A percentile compares a stretch with the other conserved stretches of the same genome.
Evolutionary conservation across 2,329 filamentous ascomycete genomes (phyloP).

Genomic region (Rhexocercosporidium sp.): DNA sequence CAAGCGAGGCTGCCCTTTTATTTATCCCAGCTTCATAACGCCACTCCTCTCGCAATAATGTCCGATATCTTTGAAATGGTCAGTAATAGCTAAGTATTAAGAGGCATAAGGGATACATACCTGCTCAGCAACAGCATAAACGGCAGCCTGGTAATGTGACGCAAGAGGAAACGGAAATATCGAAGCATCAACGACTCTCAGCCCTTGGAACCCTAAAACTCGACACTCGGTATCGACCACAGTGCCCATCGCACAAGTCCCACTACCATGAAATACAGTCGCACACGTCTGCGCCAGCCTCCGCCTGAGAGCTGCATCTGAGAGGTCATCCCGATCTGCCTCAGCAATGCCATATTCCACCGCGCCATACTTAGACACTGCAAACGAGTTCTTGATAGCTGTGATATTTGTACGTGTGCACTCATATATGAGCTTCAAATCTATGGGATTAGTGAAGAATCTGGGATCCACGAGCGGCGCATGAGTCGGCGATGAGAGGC

Average conservation of each 20-base stretch:
- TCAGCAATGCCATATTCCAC: constrained; percentile 16
- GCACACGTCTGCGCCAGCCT: constrained; percentile 5
- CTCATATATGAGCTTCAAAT: constrained; percentile 8
- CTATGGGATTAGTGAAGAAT: constrained; percentile 13
- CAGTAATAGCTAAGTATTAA: background rate
- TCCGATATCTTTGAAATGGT: constrained; percentile 1
- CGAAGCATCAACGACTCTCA: constrained; percentile 23
- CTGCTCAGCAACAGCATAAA: constrained; percentile 25
- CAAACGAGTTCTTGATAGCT: constrained; percentile 1
- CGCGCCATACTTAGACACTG: constrained; percentile 10
- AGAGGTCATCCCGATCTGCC: constrained; percentile 8
- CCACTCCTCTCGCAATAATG: background rate
- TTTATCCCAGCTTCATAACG: no score
- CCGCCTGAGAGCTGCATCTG: constrained; percentile 10
- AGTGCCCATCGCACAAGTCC: constrained; percentile 32
- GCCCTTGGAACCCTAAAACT: constrained; percentile 16
- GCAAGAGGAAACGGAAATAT: constrained; percentile 22
- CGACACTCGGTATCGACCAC: constrained; percentile 34
- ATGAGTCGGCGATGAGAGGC: constrained; percentile 12
- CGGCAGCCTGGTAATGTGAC: constrained; percentile 21
- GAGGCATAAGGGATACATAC: background rate
- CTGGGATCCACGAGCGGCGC: constrained; percentile 22
- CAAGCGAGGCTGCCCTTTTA: no score
- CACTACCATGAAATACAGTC: constrained; percentile 23
- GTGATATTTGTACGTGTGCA: background rate